Conservation (phyloP, 2,329 filamentous ascomycete species). For the Calonectria pauciramosa region DNA sequence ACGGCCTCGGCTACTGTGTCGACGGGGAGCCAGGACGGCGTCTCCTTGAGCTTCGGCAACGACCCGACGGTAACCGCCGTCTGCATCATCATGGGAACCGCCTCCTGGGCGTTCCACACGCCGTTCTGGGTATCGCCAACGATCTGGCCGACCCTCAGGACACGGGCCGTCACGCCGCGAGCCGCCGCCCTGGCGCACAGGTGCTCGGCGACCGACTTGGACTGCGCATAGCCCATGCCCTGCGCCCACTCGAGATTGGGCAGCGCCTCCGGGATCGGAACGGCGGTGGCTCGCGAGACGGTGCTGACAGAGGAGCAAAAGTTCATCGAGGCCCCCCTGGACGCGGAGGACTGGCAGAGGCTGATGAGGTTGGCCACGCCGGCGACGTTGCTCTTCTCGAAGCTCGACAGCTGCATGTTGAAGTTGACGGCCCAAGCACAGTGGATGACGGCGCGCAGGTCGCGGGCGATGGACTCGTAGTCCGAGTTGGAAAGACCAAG, state of each 20-base stretch:
- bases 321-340: constrained; percentile 54
- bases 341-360: constrained; percentile 48
- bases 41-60: constrained; percentile 61
- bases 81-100: constrained; percentile 66
- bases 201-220: constrained; percentile 55
- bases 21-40: constrained; percentile 59
- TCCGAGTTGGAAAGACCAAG: constrained; percentile 40
- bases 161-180: constrained; percentile 49
- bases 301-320: constrained; percentile 67
- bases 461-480: constrained; percentile 45
- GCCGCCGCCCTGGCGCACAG: constrained; percentile 54
- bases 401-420: constrained; percentile 64
- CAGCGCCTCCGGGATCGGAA: constrained; percentile 52
- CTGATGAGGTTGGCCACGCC: constrained; percentile 60
- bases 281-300: constrained; percentile 51
- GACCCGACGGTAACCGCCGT: constrained; percentile 59
- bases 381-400: constrained; percentile 62
- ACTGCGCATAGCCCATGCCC: constrained; percentile 58
- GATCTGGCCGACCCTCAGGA: constrained; percentile 64
- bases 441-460: constrained; percentile 62
- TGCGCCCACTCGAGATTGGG: constrained; percentile 55
- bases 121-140: constrained; percentile 61
- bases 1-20: constrained; percentile 57
- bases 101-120: constrained; percentile 65
- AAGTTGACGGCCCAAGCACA: constrained; percentile 70